Conservation (phyloP, 345 rosid genomes). For the Draba incana region DNA sequence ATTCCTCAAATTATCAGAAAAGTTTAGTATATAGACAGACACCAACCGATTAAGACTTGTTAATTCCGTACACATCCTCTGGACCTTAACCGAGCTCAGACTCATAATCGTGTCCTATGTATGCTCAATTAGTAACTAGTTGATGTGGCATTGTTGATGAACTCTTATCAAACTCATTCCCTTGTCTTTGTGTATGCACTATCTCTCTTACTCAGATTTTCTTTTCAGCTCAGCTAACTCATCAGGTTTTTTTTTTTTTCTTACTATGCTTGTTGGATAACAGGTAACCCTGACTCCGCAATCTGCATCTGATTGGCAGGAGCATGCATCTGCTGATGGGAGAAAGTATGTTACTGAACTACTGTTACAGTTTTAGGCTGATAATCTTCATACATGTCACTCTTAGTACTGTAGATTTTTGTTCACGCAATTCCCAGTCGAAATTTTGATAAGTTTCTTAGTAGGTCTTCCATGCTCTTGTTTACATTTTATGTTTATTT, state of each 20-base stretch:
- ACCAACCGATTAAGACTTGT: background rate
- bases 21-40: constrained; percentile 11
- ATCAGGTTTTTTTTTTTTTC: background rate
- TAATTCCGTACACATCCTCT: constrained; percentile 3
- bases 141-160: constrained; percentile 20
- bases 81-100: background rate
- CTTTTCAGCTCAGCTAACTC: background rate
- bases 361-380: constrained; percentile 1
- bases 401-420: constrained; percentile 2
- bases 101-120: constrained; percentile 14
- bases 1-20: constrained; percentile 1
- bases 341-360: constrained; percentile 64
- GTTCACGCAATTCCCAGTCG: constrained; percentile 8
- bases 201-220: constrained; percentile 13
- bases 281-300: constrained; percentile 51
- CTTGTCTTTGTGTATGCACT: constrained; percentile 13
- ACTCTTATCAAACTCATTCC: constrained; percentile 15
- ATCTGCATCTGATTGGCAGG: constrained; percentile 89
- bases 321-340: constrained; percentile 86
- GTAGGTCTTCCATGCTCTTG: constrained; percentile 5
- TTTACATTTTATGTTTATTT: background rate
- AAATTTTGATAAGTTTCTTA: constrained; percentile 6
- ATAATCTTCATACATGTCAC: constrained; percentile 14
- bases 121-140: background rate
- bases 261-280: constrained; percentile 17